phyloP scores from a whole-genome alignment of 345 rosid genomes.

The Citrus mangshanensis region DNA sequence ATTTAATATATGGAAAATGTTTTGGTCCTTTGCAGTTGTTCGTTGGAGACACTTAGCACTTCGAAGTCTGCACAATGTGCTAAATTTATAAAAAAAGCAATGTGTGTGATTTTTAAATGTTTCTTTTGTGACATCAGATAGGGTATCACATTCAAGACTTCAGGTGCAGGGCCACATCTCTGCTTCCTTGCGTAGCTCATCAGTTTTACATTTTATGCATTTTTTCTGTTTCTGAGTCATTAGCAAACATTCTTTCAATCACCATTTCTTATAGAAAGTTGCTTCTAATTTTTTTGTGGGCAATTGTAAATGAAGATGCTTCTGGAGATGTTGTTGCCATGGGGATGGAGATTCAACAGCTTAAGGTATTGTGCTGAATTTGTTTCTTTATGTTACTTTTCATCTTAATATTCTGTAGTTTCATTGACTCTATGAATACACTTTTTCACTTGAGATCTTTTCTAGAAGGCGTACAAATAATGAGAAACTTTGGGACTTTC shows the following conservation, averaged over 20 bases:
- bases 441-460: neutral
- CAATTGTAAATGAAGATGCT: conserved; percentile 93
- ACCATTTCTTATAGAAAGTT: conserved; percentile 9
- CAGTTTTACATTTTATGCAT: neutral
- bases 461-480: neutral
- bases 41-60: conserved; percentile 90
- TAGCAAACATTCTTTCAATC: neutral
- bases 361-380: conserved; percentile 52
- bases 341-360: conserved; percentile 91
- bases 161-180: neutral
- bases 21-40: conserved; percentile 55
- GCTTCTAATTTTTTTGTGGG: conserved; percentile 38
- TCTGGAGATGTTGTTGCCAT: conserved; percentile 92
- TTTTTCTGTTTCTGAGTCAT: neutral
- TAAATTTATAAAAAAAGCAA: conserved; percentile 79
- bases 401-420: neutral
- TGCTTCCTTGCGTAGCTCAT: neutral
- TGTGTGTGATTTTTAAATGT: conserved; percentile 37
- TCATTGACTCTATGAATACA: too few relatives aligned
- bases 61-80: conserved; percentile 99
- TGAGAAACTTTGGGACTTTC: neutral
- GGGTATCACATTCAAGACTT: neutral
- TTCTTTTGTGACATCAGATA: neutral
- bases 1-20: conserved; percentile 14
- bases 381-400: neutral